These are phyloP conservation scores for Oligophagozyma castellii DNA, from an alignment of 1,139 yeast species.

Conservation along the genomic window DNA sequence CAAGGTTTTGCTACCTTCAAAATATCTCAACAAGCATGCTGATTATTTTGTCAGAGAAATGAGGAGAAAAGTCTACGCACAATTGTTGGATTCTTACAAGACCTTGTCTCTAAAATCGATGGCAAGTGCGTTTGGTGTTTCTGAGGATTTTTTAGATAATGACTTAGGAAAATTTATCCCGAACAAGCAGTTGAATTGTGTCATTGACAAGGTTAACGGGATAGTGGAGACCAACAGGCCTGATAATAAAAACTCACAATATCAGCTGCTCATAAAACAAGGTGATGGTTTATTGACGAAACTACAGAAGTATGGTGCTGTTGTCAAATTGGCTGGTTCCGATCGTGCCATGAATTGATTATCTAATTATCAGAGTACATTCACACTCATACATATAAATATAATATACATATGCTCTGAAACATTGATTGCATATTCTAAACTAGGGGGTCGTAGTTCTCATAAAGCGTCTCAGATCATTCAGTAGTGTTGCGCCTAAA, in stretches of 20 bases:
- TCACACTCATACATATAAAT: no score
- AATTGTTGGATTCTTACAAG: slow-evolving; percentile 85
- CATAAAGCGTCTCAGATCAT: no score
- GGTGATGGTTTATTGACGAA: slow-evolving; percentile 90
- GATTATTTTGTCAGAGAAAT: slow-evolving; percentile 79
- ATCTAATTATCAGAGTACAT: no score
- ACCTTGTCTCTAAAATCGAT: slow-evolving; percentile 78
- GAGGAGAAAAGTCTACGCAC: slow-evolving; percentile 92
- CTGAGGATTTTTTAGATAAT: slow-evolving; percentile 64
- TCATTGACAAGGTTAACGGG: slow-evolving; percentile 90
- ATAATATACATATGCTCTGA: no score
- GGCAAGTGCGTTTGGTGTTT: slow-evolving; percentile 88
- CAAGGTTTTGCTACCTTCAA: slow-evolving; percentile 54
- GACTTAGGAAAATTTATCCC: slow-evolving; percentile 89
- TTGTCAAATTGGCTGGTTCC: slow-evolving; percentile 88
- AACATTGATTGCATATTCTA: no score
- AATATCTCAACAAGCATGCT: slow-evolving; percentile 68
- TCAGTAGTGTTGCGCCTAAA: no score
- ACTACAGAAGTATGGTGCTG: slow-evolving; percentile 93
- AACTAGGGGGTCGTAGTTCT: no score
- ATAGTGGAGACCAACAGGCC: slow-evolving; percentile 93
- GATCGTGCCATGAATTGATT: no score
- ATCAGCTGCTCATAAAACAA: slow-evolving; percentile 74
- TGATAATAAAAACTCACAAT: slow-evolving; percentile 90
- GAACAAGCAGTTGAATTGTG: slow-evolving; percentile 84